phyloP scores from a whole-genome alignment of 805 yeast genomes.

The Nakazawaea molendinolei region DNA sequence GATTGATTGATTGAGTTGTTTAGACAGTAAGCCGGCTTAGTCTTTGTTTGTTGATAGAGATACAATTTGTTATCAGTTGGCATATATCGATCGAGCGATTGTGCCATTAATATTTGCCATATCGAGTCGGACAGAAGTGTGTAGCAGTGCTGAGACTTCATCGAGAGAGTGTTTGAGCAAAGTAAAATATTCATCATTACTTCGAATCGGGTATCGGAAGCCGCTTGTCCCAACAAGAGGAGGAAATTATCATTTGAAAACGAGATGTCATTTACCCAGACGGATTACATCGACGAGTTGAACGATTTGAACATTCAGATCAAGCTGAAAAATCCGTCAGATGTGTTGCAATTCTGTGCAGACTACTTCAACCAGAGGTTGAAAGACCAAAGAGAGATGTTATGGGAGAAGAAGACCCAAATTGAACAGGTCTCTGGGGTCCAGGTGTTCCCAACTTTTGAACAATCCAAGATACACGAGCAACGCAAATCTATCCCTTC shows the following conservation, averaged over 20 bases:
- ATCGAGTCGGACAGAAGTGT: too few relatives aligned
- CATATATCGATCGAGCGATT: too few relatives aligned
- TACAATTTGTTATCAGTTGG: too few relatives aligned
- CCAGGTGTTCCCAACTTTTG: constrained; percentile 24
- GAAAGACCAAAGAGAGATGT: constrained; percentile 48
- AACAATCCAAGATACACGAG: constrained; percentile 17
- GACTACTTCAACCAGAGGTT: constrained; percentile 60
- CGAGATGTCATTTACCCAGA: constrained; percentile 7
- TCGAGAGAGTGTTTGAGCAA: too few relatives aligned
- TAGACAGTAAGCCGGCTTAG: too few relatives aligned
- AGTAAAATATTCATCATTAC: too few relatives aligned
- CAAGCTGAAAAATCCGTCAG: constrained; percentile 50
- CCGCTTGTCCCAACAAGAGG: not conserved
- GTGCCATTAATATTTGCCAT: too few relatives aligned
- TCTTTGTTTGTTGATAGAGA: too few relatives aligned
- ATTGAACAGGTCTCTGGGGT: constrained; percentile 48
- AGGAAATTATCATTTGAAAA: not conserved
- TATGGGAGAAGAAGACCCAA: constrained; percentile 43
- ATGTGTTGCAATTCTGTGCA: constrained; percentile 69
- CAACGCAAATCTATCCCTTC: constrained; percentile 15
- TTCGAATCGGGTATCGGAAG: too few relatives aligned
- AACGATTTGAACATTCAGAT: constrained; percentile 56
- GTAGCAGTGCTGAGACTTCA: too few relatives aligned
- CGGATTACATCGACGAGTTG: constrained; percentile 35
- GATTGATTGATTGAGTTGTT: too few relatives aligned